phyloP scores from a whole-genome alignment of 2,329 filamentous ascomycete genomes.

The Epichloe uncinata region DNA sequence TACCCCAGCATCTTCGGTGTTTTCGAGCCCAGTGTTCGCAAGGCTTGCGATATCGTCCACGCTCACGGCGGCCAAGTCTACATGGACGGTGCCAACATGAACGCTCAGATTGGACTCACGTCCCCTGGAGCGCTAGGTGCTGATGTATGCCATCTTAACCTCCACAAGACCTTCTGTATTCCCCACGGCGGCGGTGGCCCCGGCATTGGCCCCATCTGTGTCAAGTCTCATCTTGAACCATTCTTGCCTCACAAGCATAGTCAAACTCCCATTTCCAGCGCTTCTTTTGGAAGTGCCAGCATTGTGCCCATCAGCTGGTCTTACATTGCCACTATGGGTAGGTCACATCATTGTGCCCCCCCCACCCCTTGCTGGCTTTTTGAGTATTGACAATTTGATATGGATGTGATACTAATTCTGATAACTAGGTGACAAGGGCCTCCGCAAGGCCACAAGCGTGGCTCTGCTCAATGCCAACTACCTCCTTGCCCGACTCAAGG shows the following conservation, averaged over 20 bases:
- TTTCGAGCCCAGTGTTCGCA: constrained; percentile 80
- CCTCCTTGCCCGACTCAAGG: constrained; percentile 73
- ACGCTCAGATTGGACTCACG: constrained; percentile 90
- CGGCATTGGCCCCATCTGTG: constrained; percentile 86
- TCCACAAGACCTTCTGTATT: constrained; percentile 99
- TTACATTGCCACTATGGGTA: constrained; percentile 90
- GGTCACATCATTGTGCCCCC: constrained; percentile 9
- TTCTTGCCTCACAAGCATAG: constrained; percentile 39
- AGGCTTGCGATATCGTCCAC: constrained; percentile 77
- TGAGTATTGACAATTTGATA: background rate
- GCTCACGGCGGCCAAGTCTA: constrained; percentile 84
- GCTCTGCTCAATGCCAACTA: constrained; percentile 97
- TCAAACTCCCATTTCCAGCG: constrained; percentile 58
- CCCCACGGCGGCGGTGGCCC: constrained; percentile 91
- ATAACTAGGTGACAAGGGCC: constrained; percentile 36
- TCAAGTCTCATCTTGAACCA: constrained; percentile 64
- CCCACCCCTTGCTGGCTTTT: background rate
- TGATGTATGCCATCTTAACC: constrained; percentile 91
- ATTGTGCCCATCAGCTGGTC: constrained; percentile 92
- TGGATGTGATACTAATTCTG: background rate
- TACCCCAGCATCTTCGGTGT: constrained; percentile 94
- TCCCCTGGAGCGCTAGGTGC: constrained; percentile 91
- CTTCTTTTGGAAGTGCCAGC: constrained; percentile 75
- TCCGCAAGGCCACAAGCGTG: constrained; percentile 82
- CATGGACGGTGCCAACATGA: constrained; percentile 99